Percentiles rank a stretch among this genome's conserved stretches.
Evolutionary conservation across 306 rosid genomes (phyloP).

Genomic region (Hippophae gyantsensis): DNA sequence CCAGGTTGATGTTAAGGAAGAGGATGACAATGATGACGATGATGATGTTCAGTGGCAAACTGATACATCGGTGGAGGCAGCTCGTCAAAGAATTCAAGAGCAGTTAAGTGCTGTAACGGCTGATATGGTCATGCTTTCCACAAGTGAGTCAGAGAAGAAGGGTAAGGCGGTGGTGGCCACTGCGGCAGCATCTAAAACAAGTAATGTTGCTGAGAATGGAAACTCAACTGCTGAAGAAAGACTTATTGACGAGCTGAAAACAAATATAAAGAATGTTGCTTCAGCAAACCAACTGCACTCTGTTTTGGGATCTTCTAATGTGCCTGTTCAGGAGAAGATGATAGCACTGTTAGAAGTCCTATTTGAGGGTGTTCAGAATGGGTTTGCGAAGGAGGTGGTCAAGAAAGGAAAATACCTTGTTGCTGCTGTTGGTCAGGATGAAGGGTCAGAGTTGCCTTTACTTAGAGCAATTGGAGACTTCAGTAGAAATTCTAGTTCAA

Average conservation of each 20-base stretch:
- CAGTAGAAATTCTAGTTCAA: conserved; percentile 26
- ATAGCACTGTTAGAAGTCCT: conserved; percentile 43
- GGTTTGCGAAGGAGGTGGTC: conserved; percentile 44
- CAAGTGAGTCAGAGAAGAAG: conserved; percentile 34
- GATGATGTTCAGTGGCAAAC: conserved; percentile 52
- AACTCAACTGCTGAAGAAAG: not conserved
- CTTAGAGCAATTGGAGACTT: conserved; percentile 34
- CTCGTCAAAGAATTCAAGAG: conserved; percentile 47
- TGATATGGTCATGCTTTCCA: conserved; percentile 60
- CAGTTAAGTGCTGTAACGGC: conserved; percentile 56
- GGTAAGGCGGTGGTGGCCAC: conserved; percentile 7
- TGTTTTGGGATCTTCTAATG: conserved; percentile 36
- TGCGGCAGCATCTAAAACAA: too few species aligned
- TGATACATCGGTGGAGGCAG: conserved; percentile 54
- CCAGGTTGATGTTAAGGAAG: conserved; percentile 28
- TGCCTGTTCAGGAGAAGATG: conserved; percentile 42
- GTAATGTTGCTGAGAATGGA: too few species aligned
- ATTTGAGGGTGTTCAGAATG: conserved; percentile 46
- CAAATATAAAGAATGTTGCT: conserved; percentile 33
- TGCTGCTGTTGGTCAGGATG: conserved; percentile 26
- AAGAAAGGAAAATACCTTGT: conserved; percentile 45
- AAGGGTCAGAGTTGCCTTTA: conserved; percentile 36
- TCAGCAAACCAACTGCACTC: conserved; percentile 32
- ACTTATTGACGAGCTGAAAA: conserved; percentile 35
- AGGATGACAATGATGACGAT: conserved; percentile 11